These are phyloP conservation scores for Tylopilus felleus DNA, from an alignment of 768 basidiomycete genomes.

Conservation along the genomic window DNA sequence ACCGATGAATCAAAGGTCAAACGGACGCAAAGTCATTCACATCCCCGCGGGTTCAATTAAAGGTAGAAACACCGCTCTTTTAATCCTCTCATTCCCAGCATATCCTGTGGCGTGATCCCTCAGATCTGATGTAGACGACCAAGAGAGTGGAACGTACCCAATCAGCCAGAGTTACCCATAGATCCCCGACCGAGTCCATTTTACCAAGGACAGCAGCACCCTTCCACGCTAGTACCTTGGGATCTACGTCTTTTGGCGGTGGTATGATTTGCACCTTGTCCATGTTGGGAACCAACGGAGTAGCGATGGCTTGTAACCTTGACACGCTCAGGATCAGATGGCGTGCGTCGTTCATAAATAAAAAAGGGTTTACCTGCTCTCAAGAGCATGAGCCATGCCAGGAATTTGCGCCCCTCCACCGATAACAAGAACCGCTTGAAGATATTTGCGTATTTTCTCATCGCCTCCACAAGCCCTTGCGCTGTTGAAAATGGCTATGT, in stretches of 20 bases:
- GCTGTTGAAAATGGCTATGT: slow-evolving; percentile 91
- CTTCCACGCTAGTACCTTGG: slow-evolving; percentile 89
- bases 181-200: slow-evolving; percentile 84
- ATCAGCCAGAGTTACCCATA: slow-evolving; percentile 85
- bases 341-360: background rate
- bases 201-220: slow-evolving; percentile 88
- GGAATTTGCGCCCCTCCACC: slow-evolving; percentile 81
- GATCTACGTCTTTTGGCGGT: slow-evolving; percentile 92
- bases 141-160: slow-evolving; percentile 57
- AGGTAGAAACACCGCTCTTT: slow-evolving; percentile 83
- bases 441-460: slow-evolving; percentile 86
- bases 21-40: background rate
- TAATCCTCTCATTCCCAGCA: slow-evolving; percentile 74
- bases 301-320: slow-evolving; percentile 77
- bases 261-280: slow-evolving; percentile 89
- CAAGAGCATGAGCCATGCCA: slow-evolving; percentile 81
- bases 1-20: background rate
- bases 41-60: slow-evolving; percentile 29
- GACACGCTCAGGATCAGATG: slow-evolving; percentile 6
- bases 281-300: slow-evolving; percentile 78
- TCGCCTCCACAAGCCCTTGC: slow-evolving; percentile 84
- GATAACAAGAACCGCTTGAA: slow-evolving; percentile 82
- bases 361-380: slow-evolving; percentile 61
- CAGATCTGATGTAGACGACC: background rate
- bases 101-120: slow-evolving; percentile 45